A percentile compares a stretch with the other conserved stretches of the same genome.
Conservation (phyloP, 192 early-diverging fungal species). For the Phycomyces nitens region DNA sequence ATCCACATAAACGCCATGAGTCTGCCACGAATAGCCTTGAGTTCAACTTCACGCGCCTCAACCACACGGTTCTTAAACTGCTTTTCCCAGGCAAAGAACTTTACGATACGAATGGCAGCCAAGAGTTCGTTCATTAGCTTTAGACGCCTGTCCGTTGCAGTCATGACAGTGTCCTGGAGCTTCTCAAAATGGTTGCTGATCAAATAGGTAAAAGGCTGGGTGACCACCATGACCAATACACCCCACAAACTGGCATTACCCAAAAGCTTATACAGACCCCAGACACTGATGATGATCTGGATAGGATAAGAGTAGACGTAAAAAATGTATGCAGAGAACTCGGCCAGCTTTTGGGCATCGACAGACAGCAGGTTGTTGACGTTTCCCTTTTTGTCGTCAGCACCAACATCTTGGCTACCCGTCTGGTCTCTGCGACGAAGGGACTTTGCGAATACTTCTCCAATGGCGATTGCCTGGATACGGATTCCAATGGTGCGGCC, state of each 20-base stretch:
- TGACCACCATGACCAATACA: constrained; percentile 58
- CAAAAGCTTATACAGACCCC: constrained; percentile 71
- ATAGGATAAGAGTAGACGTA: constrained; percentile 66
- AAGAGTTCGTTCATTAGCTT: constrained; percentile 82
- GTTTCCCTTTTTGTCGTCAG: constrained; percentile 36
- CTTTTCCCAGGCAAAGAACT: constrained; percentile 86
- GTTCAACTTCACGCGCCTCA: constrained; percentile 61
- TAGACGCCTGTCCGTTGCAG: constrained; percentile 74
- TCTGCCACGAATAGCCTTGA: constrained; percentile 48
- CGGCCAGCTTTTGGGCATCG: constrained; percentile 55
- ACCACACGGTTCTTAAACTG: constrained; percentile 68
- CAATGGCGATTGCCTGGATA: constrained; percentile 42
- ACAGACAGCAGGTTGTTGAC: constrained; percentile 63
- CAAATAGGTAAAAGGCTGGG: constrained; percentile 57
- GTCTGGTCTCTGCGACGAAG: constrained; percentile 35
- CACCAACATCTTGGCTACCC: neutral
- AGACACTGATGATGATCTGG: constrained; percentile 62
- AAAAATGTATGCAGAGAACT: constrained; percentile 52
- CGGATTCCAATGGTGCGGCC: constrained; percentile 64
- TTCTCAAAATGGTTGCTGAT: constrained; percentile 47
- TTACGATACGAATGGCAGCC: constrained; percentile 88
- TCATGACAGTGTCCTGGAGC: constrained; percentile 48
- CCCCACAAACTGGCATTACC: constrained; percentile 84
- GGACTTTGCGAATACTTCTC: constrained; percentile 38
- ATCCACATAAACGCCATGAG: constrained; percentile 57